Evolutionary conservation across 2,329 filamentous ascomycete genomes (phyloP).

Genomic region (Monosporascus sp.): DNA sequence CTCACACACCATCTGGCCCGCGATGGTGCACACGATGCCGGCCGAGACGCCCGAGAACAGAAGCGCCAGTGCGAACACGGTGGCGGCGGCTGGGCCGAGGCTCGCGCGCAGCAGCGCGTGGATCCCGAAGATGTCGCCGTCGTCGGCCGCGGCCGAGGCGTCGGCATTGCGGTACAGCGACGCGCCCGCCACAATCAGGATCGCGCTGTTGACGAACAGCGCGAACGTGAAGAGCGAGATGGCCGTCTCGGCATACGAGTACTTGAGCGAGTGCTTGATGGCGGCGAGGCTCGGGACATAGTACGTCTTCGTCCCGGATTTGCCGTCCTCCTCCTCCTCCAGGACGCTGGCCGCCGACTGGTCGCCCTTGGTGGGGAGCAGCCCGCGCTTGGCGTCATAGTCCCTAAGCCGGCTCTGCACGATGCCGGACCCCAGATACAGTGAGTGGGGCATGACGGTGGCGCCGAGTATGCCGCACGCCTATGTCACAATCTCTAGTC

Average conservation of each 20-base stretch:
- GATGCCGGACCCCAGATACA: slow-evolving; percentile 65
- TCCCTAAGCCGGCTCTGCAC: slow-evolving; percentile 61
- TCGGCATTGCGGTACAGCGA: slow-evolving; percentile 60
- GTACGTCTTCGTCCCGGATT: slow-evolving; percentile 38
- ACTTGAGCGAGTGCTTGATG: slow-evolving; percentile 69
- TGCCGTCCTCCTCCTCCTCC: slow-evolving; percentile 24
- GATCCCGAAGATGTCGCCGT: slow-evolving; percentile 68
- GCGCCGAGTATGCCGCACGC: slow-evolving; percentile 73
- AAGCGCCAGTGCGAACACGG: slow-evolving; percentile 77
- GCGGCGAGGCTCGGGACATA: slow-evolving; percentile 68
- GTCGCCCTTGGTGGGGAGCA: slow-evolving; percentile 33
- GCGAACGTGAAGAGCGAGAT: slow-evolving; percentile 77
- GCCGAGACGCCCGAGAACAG: slow-evolving; percentile 76
- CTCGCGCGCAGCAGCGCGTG: slow-evolving; percentile 63
- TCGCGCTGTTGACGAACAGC: slow-evolving; percentile 77
- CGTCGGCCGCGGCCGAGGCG: slow-evolving; percentile 52
- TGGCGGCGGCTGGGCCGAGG: slow-evolving; percentile 70
- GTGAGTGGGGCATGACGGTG: slow-evolving; percentile 43
- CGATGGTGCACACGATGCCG: slow-evolving; percentile 83
- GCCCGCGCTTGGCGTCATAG: slow-evolving; percentile 54
- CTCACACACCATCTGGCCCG: slow-evolving; percentile 84
- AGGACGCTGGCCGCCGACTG: slow-evolving; percentile 14
- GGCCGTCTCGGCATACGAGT: slow-evolving; percentile 64
- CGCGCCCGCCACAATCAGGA: slow-evolving; percentile 75
- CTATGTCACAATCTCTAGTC: slow-evolving; percentile 23